A percentile compares a stretch with the other conserved stretches of the same genome.
Conservation (phyloP, 2,329 filamentous ascomycete species). For the Cytospora leucostoma region DNA sequence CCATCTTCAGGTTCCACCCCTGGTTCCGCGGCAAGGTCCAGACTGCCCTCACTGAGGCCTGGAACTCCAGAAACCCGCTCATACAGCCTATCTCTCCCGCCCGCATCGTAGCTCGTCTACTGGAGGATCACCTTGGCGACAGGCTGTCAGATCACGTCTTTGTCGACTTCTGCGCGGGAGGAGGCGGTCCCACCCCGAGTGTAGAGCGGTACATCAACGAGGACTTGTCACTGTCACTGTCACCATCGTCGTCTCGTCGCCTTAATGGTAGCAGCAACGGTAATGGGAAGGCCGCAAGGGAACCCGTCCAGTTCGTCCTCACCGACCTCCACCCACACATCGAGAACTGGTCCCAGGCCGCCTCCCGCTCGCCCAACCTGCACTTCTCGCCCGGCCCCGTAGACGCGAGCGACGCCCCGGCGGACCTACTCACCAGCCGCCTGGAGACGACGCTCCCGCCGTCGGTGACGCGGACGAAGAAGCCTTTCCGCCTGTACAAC, state of each 20-base stretch:
- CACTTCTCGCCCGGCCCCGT: conserved; percentile 62
- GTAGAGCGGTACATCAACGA: conserved; percentile 63
- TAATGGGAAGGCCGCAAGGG: conserved; percentile 9
- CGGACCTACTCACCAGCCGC: conserved; percentile 43
- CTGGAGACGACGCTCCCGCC: conserved; percentile 15
- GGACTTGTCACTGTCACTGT: conserved; percentile 36
- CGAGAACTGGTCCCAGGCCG: conserved; percentile 58
- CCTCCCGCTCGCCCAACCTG: conserved; percentile 55
- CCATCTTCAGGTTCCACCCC: conserved; percentile 58
- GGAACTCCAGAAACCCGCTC: conserved; percentile 60
- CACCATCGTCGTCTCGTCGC: neutral
- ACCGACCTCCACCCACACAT: conserved; percentile 68
- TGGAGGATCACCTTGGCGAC: conserved; percentile 52
- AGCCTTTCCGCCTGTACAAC: conserved; percentile 70
- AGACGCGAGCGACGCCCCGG: conserved; percentile 64
- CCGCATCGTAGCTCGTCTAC: conserved; percentile 58
- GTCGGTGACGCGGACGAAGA: conserved; percentile 39
- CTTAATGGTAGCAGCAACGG: conserved; percentile 26
- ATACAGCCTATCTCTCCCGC: conserved; percentile 61
- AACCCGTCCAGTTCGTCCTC: conserved; percentile 59
- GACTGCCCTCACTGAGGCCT: conserved; percentile 63
- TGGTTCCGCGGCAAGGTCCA: conserved; percentile 67
- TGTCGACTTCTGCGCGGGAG: conserved; percentile 76
- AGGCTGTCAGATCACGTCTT: conserved; percentile 58
- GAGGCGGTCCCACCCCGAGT: conserved; percentile 67